Evolutionary conservation across 2,329 filamentous ascomycete species (phyloP), one percentile per base, ranked within the genome.

Genomic region (Tricladium varicosporioides): DNA sequence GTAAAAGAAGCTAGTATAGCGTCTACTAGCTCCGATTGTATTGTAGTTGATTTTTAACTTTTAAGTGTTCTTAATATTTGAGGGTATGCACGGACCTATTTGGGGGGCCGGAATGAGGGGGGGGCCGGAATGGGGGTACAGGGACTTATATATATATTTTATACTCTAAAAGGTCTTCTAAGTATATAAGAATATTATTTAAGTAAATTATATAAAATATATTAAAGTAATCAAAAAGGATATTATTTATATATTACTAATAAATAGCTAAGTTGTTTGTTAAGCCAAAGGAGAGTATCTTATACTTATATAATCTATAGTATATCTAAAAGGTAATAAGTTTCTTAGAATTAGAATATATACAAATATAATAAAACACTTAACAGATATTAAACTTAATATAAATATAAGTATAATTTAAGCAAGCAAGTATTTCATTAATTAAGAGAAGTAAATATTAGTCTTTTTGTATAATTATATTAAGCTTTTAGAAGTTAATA

Each of bases 161-260:
- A 31, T 52, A 52, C 7, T 52, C 13, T n/a, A n/a, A 2, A 11
- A 13, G 3, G 15, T 52, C 27, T 15, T 40, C 14, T 19, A 22
- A 52, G n/a, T 55, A 55, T 11, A 55, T 55, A 36, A 55, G 9
- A 15, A 55, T 55, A 55, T 55, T 14, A 14, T 55, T 15, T 13
- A 55, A 13, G 18, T 51, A 55, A 8, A n/a, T 16, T 14, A 22
- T 50, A 46, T 55, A 55, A 18, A 55, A 50, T 5, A 18, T 19
- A 14, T 55, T 15, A 16, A 55, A 32, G 15, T 33, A 40, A 11
- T 55, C 40, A 5, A 55, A 36, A 2, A 55, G 40, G 11, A 51
- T 51, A 51, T 55, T 36, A n/a, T 54, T 54, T 49, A 54, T 54
- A 44, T 33, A 27, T 1, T 48, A 31, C n/a, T 48, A 48, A 22